Evolutionary conservation across 805 yeast species (phyloP).

Genomic region (Starmerella sirachaensis): DNA sequence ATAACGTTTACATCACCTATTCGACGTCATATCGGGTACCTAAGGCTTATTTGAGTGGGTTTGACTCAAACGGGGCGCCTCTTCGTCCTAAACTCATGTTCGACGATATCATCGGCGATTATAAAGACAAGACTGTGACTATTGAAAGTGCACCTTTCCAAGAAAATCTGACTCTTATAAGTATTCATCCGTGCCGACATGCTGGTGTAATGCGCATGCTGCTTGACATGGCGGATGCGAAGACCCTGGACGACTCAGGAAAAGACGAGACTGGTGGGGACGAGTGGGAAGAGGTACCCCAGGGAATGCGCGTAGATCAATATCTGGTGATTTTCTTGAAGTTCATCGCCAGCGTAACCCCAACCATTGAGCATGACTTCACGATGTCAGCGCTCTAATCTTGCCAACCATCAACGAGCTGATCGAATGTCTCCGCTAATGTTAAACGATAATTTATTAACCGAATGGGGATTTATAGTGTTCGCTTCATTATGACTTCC

Average conservation of each 20-base stretch:
- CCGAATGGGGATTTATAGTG: no score
- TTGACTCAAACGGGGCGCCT: conserved; percentile 71
- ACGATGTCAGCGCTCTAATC: conserved; percentile 81
- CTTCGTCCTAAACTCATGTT: conserved; percentile 82
- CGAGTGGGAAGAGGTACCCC: conserved; percentile 48
- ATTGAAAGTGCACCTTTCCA: conserved; percentile 85
- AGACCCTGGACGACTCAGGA: conserved; percentile 14
- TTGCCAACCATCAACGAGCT: no score
- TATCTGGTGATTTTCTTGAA: conserved; percentile 80
- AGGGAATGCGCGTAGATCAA: conserved; percentile 72
- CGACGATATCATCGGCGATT: conserved; percentile 84
- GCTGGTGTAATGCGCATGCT: conserved; percentile 87
- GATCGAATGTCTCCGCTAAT: no score
- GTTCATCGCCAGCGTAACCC: conserved; percentile 92
- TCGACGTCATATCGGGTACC: conserved; percentile 95
- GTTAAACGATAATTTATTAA: no score
- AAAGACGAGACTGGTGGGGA: conserved; percentile 27
- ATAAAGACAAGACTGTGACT: conserved; percentile 90
- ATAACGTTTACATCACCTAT: conserved; percentile 82
- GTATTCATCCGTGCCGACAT: conserved; percentile 94
- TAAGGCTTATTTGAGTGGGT: conserved; percentile 83
- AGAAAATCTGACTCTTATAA: conserved; percentile 58
- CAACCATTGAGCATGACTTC: conserved; percentile 93
- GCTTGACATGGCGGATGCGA: conserved; percentile 54
- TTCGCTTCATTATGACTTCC: no score